Evolutionary conservation across 192 early-diverging fungal genomes (phyloP).

Genomic region (Entomortierella beljakovae): DNA sequence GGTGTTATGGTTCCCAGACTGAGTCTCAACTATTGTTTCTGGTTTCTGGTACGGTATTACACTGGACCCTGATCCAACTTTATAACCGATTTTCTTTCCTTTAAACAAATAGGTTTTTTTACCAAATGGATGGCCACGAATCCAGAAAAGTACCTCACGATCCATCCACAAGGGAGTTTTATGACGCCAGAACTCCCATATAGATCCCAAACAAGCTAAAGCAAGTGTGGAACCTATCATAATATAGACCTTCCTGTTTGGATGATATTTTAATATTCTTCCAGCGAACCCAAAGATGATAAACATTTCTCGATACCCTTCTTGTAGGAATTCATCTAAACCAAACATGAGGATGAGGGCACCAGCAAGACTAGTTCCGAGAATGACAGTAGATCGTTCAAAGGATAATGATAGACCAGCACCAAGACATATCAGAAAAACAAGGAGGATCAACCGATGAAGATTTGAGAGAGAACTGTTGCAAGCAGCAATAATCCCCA

Average conservation of each 20-base stretch:
- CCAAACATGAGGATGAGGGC: slow-evolving; percentile 62
- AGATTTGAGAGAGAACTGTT: neutral
- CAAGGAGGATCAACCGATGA: slow-evolving; percentile 12
- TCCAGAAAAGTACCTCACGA: slow-evolving; percentile 26
- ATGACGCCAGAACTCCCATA: slow-evolving; percentile 41
- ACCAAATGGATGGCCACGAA: slow-evolving; percentile 47
- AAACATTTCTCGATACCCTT: slow-evolving; percentile 57
- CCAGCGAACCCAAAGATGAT: slow-evolving; percentile 29
- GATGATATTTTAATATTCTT: slow-evolving; percentile 22
- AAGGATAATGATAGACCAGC: slow-evolving; percentile 35
- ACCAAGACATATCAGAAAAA: slow-evolving; percentile 42
- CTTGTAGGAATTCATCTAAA: slow-evolving; percentile 61
- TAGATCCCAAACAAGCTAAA: slow-evolving; percentile 19
- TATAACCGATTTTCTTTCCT: slow-evolving; percentile 3
- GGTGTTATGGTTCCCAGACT: too few species aligned
- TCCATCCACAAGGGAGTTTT: slow-evolving; percentile 25
- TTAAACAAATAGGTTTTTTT: slow-evolving; percentile 19
- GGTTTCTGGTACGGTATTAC: too few species aligned
- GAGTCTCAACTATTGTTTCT: too few species aligned
- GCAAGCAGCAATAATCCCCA: slow-evolving; percentile 35
- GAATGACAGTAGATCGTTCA: slow-evolving; percentile 58
- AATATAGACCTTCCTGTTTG: slow-evolving; percentile 12
- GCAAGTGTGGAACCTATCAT: slow-evolving; percentile 34
- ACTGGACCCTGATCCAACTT: too few species aligned
- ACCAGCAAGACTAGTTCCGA: slow-evolving; percentile 60